phyloP scores from a whole-genome alignment of 306 rosid genomes.

The Morella rubra region DNA sequence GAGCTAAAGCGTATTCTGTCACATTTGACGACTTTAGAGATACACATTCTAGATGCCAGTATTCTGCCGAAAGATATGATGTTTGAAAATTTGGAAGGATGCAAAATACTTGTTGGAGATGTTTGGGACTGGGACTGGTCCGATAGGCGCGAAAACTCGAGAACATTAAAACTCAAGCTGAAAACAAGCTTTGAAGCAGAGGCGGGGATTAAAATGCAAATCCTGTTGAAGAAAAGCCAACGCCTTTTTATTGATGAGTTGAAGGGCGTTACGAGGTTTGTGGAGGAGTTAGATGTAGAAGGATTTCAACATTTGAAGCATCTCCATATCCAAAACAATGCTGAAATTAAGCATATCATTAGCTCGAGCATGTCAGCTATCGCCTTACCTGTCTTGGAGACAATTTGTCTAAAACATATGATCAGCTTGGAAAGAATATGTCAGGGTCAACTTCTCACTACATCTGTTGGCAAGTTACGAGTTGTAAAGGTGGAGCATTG shows the following conservation, averaged over 20 bases:
- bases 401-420: background rate
- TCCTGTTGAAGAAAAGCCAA: background rate
- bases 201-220: background rate
- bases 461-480: too few relatives aligned
- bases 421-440: background rate
- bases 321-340: background rate
- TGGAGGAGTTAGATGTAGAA: background rate
- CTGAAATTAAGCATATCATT: background rate
- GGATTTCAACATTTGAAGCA: conserved; percentile 8
- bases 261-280: background rate
- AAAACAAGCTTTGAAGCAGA: background rate
- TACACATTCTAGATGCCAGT: background rate
- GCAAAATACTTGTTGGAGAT: background rate
- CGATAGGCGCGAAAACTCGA: background rate
- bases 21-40: background rate
- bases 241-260: background rate
- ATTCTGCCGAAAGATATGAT: background rate
- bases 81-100: background rate
- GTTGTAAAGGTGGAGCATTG: too few relatives aligned
- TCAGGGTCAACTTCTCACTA: background rate
- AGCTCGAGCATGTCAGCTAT: background rate
- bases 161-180: background rate
- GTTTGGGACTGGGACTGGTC: background rate
- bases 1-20: background rate
- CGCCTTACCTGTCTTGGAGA: conserved; percentile 4